Percentiles rank a stretch among this genome's conserved stretches.
These are phyloP conservation scores for Phytophthora kernoviae DNA, from an alignment of 352 stramenopile genomes.

Conservation along the genomic window DNA sequence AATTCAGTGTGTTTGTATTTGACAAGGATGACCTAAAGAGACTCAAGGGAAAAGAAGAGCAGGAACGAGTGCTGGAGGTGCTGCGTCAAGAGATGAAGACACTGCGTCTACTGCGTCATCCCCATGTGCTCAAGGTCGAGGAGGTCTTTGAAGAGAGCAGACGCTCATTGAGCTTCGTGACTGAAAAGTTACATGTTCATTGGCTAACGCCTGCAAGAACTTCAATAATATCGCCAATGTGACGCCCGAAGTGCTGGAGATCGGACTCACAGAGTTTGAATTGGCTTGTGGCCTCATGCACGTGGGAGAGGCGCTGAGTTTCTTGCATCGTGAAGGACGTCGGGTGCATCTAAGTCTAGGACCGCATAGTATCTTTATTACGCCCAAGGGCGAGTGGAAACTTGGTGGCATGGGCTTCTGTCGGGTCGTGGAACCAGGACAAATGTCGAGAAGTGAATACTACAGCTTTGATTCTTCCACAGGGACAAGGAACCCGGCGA, in stretches of 20 bases:
- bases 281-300: constrained; percentile 88
- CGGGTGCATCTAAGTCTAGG: constrained; percentile 87
- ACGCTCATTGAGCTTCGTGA: constrained; percentile 89
- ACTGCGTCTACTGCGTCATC: constrained; percentile 82
- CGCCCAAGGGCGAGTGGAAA: constrained; percentile 92
- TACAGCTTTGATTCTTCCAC: constrained; percentile 67
- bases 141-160: constrained; percentile 90
- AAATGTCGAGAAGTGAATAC: constrained; percentile 86
- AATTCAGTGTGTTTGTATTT: constrained; percentile 88
- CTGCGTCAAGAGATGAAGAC: constrained; percentile 90
- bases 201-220: constrained; percentile 91
- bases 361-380: constrained; percentile 91
- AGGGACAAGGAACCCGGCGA: constrained; percentile 54
- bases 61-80: constrained; percentile 88
- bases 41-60: constrained; percentile 83
- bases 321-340: constrained; percentile 88
- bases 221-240: constrained; percentile 87
- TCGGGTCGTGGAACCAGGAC: constrained; percentile 78
- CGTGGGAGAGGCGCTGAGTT: constrained; percentile 89
- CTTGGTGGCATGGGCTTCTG: constrained; percentile 91
- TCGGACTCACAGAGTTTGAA: constrained; percentile 89
- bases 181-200: constrained; percentile 89
- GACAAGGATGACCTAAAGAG: constrained; percentile 88
- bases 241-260: constrained; percentile 86
- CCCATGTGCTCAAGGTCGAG: constrained; percentile 90